These are phyloP conservation scores for Geotrichum cucujoidarum DNA, from an alignment of 1,139 yeast species.

Conservation along the genomic window DNA sequence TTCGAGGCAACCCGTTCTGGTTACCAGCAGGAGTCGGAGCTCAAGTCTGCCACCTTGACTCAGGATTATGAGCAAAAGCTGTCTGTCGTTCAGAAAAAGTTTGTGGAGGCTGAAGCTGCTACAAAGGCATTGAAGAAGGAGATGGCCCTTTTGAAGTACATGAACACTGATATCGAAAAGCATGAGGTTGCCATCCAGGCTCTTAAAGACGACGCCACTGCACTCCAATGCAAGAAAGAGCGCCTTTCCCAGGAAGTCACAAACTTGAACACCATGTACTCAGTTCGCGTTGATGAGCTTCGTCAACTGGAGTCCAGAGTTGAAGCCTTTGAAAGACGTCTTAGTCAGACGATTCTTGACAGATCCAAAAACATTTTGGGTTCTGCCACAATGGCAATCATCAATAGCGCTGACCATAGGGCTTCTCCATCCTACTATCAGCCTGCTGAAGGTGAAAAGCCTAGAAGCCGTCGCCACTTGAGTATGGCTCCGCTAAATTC, in stretches of 20 bases:
- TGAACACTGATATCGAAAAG: constrained; percentile 19
- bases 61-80: constrained; percentile 3
- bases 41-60: constrained; percentile 13
- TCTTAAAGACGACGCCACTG: constrained; percentile 22
- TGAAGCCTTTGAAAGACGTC: constrained; percentile 28
- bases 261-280: constrained; percentile 28
- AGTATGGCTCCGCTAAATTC: constrained; percentile 27
- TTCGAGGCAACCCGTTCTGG: no score
- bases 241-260: constrained; percentile 27
- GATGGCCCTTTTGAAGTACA: constrained; percentile 15
- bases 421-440: background rate
- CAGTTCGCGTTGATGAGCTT: constrained; percentile 30
- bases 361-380: constrained; percentile 35
- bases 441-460: constrained; percentile 7
- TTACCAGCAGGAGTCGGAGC: background rate
- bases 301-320: constrained; percentile 31
- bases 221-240: constrained; percentile 25
- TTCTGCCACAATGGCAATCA: constrained; percentile 33
- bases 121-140: constrained; percentile 15
- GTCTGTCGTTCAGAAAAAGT: constrained; percentile 20
- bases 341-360: constrained; percentile 31
- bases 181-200: constrained; percentile 20
- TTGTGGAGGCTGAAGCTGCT: constrained; percentile 17
- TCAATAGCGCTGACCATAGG: constrained; percentile 23
- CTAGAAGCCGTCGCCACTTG: constrained; percentile 27